A percentile compares a stretch with the other conserved stretches of the same genome.
Conservation (phyloP, 108 stramenopile genomes). For the Cyclostephanos tholiformis region DNA sequence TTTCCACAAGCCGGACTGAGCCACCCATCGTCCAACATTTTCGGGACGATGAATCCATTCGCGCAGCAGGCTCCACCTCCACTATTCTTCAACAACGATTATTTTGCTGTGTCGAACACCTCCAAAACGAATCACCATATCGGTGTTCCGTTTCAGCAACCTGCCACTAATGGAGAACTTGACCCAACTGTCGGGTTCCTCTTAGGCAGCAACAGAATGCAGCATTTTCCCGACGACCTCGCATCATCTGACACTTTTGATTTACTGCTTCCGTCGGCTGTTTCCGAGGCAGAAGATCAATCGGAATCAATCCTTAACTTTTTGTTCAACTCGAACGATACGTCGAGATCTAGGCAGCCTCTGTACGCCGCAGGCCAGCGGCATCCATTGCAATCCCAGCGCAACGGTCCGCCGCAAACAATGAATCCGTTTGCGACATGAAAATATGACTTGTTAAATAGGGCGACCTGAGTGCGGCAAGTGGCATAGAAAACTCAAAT, state of each 20-base stretch:
- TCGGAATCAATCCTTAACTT: conserved; percentile 40
- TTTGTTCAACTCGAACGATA: conserved; percentile 32
- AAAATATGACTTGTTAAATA: neutral
- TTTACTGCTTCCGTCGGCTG: conserved; percentile 7
- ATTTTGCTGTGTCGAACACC: neutral
- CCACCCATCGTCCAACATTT: conserved; percentile 14
- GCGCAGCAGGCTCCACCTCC: conserved; percentile 5
- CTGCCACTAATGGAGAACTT: neutral
- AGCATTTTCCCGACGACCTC: conserved; percentile 10
- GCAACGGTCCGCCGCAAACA: conserved; percentile 16
- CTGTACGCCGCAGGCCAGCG: conserved; percentile 13
- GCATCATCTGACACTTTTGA: conserved; percentile 15
- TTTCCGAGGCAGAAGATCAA: conserved; percentile 20
- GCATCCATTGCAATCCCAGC: neutral
- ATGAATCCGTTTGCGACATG: conserved; percentile 33
- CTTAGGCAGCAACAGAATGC: conserved; percentile 1
- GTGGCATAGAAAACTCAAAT: too few relatives aligned
- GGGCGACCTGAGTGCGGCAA: too few relatives aligned
- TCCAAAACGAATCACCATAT: neutral
- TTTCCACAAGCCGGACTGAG: conserved; percentile 24
- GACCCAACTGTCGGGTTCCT: conserved; percentile 9
- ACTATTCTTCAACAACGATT: conserved; percentile 3
- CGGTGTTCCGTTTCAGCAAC: neutral
- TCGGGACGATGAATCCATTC: conserved; percentile 18
- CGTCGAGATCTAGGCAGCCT: conserved; percentile 2